These are phyloP conservation scores for Cladosporium sp. DNA, from an alignment of 2,329 filamentous ascomycete genomes.

Conservation along the genomic window DNA sequence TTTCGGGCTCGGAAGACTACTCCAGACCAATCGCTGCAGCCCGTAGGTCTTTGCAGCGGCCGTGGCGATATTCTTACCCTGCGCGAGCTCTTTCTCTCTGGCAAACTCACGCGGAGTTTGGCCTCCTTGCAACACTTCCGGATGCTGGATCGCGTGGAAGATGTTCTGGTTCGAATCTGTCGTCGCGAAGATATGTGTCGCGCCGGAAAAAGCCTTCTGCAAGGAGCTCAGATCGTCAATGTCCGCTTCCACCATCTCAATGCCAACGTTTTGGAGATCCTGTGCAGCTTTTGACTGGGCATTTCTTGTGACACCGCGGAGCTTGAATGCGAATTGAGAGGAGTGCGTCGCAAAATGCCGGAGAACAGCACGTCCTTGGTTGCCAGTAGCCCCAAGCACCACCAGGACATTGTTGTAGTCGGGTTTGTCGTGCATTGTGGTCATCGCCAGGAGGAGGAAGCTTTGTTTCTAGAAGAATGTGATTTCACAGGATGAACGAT, in stretches of 20 bases:
- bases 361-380: conserved; percentile 19
- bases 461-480: too few relatives aligned
- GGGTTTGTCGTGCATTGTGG: background rate
- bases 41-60: conserved; percentile 1
- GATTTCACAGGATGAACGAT: too few relatives aligned
- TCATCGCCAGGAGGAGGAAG: too few relatives aligned
- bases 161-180: conserved; percentile 15
- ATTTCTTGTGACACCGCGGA: conserved; percentile 42
- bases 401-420: conserved; percentile 10
- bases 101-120: conserved; percentile 30
- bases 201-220: conserved; percentile 32
- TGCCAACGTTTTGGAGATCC: conserved; percentile 27
- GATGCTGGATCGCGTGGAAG: background rate
- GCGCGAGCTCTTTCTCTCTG: conserved; percentile 36
- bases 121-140: background rate
- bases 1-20: conserved; percentile 22
- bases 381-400: conserved; percentile 19
- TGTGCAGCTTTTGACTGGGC: conserved; percentile 33
- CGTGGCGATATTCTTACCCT: conserved; percentile 14
- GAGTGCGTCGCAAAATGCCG: conserved; percentile 14
- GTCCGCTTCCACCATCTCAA: conserved; percentile 36
- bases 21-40: conserved; percentile 19
- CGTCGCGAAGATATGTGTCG: conserved; percentile 34
- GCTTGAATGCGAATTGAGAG: conserved; percentile 4
- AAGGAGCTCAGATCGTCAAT: conserved; percentile 31